Evolutionary conservation across 805 yeast species (phyloP).

Genomic region (Candida nitratophila): DNA sequence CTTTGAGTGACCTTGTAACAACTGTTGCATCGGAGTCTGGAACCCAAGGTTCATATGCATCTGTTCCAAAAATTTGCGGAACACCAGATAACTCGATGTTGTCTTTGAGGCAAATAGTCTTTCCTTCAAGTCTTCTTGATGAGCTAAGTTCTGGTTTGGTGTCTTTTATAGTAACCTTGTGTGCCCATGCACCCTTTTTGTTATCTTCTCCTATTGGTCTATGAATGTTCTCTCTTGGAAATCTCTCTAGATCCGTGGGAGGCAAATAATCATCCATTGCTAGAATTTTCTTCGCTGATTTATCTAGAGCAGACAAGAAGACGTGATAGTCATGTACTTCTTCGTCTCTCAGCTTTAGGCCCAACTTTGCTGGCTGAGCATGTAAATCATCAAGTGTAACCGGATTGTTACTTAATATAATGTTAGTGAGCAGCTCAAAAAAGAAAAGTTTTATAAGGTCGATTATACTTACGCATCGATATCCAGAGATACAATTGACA

Average conservation of each 20-base stretch:
- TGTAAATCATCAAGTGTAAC: conserved; percentile 18
- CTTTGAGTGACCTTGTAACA: conserved; percentile 26
- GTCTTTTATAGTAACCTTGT: conserved; percentile 20
- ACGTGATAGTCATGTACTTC: conserved; percentile 20
- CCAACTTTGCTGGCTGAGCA: conserved; percentile 18
- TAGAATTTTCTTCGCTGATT: conserved; percentile 17
- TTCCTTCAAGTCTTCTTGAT: conserved; percentile 18
- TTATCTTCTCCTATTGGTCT: conserved; percentile 18
- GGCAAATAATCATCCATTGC: conserved; percentile 26
- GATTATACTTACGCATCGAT: conserved; percentile 9
- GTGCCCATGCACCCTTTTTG: conserved; percentile 27
- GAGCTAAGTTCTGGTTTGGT: conserved; percentile 25
- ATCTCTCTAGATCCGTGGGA: conserved; percentile 22
- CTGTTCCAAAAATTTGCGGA: conserved; percentile 30
- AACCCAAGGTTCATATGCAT: conserved; percentile 23
- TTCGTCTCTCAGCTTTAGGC: conserved; percentile 13
- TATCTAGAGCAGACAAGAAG: conserved; percentile 22
- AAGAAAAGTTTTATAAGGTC: not conserved
- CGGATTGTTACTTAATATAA: conserved; percentile 15
- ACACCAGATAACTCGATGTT: conserved; percentile 28
- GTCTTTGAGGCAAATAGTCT: conserved; percentile 27
- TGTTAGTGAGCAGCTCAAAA: not conserved
- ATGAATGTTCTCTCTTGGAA: conserved; percentile 24
- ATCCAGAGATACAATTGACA: conserved; percentile 15
- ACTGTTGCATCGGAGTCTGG: conserved; percentile 31